Evolutionary conservation across 2,329 filamentous ascomycete species (phyloP).

Genomic region (Aspergillus texensis): DNA sequence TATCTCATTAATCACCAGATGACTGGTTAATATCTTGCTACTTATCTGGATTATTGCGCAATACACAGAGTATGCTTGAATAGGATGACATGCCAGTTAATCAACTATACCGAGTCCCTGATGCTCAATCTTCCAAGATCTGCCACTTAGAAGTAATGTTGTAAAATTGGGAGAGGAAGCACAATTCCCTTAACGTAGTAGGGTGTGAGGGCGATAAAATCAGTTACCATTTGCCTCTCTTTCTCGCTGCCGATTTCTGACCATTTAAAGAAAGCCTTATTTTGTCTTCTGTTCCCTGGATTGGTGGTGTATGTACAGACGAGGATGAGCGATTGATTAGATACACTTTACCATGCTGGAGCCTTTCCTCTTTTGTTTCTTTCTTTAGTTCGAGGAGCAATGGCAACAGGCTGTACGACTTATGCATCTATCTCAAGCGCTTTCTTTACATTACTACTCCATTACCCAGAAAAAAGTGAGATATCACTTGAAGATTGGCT

Average conservation of each 20-base stretch:
- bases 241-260: too few relatives aligned
- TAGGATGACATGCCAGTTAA: neutral
- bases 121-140: neutral
- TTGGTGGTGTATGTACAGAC: neutral
- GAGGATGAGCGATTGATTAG: neutral
- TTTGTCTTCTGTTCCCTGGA: neutral
- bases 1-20: neutral
- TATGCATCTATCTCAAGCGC: too few relatives aligned
- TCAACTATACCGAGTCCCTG: neutral
- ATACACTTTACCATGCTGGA: neutral
- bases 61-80: neutral
- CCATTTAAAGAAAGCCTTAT: neutral
- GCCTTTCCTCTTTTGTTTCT: neutral
- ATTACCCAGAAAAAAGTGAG: neutral
- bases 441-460: neutral
- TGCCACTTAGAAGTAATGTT: neutral
- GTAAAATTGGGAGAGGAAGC: neutral
- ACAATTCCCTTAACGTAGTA: neutral
- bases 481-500: too few relatives aligned
- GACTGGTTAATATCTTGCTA: neutral
- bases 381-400: neutral
- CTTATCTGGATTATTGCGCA: neutral
- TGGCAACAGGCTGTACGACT: neutral
- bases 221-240: too few relatives aligned
- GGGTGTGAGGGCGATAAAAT: too few relatives aligned